phyloP scores from a whole-genome alignment of 805 yeast species.

The Barnettozyma californica region DNA sequence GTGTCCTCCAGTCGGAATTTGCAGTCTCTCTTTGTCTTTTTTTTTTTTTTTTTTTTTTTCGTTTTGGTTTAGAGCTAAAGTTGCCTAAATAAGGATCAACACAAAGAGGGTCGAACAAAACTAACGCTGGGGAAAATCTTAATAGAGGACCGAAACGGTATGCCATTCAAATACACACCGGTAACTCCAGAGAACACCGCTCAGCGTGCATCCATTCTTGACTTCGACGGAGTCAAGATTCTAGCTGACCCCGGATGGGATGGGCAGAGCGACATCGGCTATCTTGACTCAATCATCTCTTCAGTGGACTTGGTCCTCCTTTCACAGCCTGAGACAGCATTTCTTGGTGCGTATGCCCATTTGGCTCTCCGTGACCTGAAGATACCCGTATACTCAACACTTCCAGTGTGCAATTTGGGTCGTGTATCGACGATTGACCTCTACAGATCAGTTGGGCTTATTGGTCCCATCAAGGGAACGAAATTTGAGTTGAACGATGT shows the following conservation, averaged over 20 bases:
- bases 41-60: too few species aligned
- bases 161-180: constrained; percentile 27
- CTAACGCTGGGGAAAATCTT: too few species aligned
- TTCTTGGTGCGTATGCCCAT: constrained; percentile 72
- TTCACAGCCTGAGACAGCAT: constrained; percentile 83
- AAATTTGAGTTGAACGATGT: constrained; percentile 64
- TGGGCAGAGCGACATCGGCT: constrained; percentile 39
- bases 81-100: too few species aligned
- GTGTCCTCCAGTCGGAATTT: too few species aligned
- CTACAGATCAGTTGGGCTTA: constrained; percentile 64
- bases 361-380: constrained; percentile 57
- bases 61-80: too few species aligned
- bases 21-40: too few species aligned
- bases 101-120: too few species aligned
- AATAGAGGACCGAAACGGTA: constrained; percentile 2
- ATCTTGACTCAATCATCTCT: constrained; percentile 37
- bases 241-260: constrained; percentile 78
- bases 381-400: constrained; percentile 78
- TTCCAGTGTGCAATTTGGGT: constrained; percentile 87
- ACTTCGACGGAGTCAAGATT: constrained; percentile 52
- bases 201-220: constrained; percentile 42
- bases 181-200: constrained; percentile 18
- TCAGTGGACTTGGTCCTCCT: constrained; percentile 64
- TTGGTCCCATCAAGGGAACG: constrained; percentile 64
- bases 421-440: constrained; percentile 79